Percentiles rank a stretch among this genome's conserved stretches.
These are phyloP conservation scores for Melastoma candidum DNA, from an alignment of 441 rosid genomes.

Conservation along the genomic window DNA sequence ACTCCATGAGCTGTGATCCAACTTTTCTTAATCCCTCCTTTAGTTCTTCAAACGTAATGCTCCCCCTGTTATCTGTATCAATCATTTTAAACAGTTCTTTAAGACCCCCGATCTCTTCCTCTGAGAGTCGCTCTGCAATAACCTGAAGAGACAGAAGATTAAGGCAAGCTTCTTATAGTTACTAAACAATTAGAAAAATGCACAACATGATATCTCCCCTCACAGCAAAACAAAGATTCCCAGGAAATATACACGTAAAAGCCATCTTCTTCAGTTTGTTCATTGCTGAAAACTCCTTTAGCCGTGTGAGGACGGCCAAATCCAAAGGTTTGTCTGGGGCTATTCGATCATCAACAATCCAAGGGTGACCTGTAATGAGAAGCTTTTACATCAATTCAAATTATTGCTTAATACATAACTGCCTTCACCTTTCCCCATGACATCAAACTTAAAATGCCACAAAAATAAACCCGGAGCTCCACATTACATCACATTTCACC, in stretches of 20 bases:
- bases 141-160: slow-evolving; percentile 7
- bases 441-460: too few species aligned
- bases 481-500: too few species aligned
- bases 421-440: too few species aligned
- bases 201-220: too few species aligned
- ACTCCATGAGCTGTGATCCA: slow-evolving; percentile 16
- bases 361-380: slow-evolving; percentile 13
- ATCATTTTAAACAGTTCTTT: slow-evolving; percentile 9
- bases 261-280: slow-evolving; percentile 20
- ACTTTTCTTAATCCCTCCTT: slow-evolving; percentile 12
- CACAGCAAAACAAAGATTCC: too few species aligned
- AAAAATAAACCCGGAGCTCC: too few species aligned
- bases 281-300: slow-evolving; percentile 18
- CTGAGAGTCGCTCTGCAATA: slow-evolving; percentile 13
- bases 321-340: slow-evolving; percentile 14
- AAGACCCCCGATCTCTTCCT: slow-evolving; percentile 16
- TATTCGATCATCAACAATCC: slow-evolving; percentile 18
- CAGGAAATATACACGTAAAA: slow-evolving; percentile 5
- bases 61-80: slow-evolving; percentile 9
- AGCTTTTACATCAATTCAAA: too few species aligned
- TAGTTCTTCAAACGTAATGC: slow-evolving; percentile 15
- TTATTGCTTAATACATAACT: too few species aligned
- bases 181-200: too few species aligned
- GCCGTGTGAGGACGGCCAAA: slow-evolving; percentile 15
- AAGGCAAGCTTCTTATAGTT: not conserved